Evolutionary conservation across 805 yeast genomes (phyloP).

Genomic region (Teunomyces kruisii): DNA sequence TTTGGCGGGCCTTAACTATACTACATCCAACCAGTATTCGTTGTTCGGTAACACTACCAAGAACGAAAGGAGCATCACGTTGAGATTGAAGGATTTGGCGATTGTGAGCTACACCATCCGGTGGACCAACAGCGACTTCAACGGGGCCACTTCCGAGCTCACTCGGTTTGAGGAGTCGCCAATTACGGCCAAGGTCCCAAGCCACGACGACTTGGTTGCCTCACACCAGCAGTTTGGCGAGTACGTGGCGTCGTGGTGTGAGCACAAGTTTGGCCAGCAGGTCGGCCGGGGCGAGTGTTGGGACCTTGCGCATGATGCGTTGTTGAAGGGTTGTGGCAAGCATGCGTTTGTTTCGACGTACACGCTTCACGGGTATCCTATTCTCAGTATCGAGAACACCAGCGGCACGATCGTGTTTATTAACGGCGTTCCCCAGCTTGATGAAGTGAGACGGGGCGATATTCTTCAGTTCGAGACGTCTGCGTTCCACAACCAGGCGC

Average conservation of each 20-base stretch:
- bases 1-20: constrained; percentile 36
- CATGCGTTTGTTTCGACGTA: constrained; percentile 55
- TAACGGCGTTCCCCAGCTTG: constrained; percentile 21
- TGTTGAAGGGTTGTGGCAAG: constrained; percentile 51
- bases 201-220: constrained; percentile 27
- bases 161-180: constrained; percentile 47
- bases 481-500: constrained; percentile 35
- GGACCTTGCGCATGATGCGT: constrained; percentile 57
- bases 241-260: constrained; percentile 56
- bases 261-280: constrained; percentile 43
- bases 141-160: constrained; percentile 24
- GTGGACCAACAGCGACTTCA: constrained; percentile 36
- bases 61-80: constrained; percentile 27
- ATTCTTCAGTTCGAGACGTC: constrained; percentile 49
- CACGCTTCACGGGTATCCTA: constrained; percentile 47
- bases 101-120: constrained; percentile 30
- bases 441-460: constrained; percentile 54
- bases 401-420: constrained; percentile 24
- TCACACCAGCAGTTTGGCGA: constrained; percentile 46
- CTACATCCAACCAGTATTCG: constrained; percentile 16
- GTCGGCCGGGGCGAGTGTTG: constrained; percentile 63
- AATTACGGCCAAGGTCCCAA: constrained; percentile 23
- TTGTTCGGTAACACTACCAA: constrained; percentile 6
- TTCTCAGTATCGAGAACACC: constrained; percentile 20
- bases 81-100: constrained; percentile 45